Evolutionary conservation across 1,284 basidiomycete genomes (phyloP), one percentile per base, ranked within the genome.

Genomic region (Phlebopus sp.): DNA sequence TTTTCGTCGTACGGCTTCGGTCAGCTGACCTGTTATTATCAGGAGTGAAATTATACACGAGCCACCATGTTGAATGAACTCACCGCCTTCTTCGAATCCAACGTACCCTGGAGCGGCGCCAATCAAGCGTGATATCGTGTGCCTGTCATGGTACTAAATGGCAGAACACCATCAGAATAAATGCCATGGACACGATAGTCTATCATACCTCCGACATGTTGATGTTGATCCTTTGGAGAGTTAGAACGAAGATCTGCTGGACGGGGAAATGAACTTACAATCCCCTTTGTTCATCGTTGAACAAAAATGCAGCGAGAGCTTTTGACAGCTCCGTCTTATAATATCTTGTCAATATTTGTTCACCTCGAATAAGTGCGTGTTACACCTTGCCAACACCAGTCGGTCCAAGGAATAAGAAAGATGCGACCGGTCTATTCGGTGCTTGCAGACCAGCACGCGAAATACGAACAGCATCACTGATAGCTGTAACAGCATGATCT

Each of bases 31-130:
- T 78, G 41, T 17, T 17, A 6, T 38, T 36, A 17, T 27, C 10
- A 41, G n/a, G 35, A 39, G 40, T 45, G 44, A 27, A 42, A 29
- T 25, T 7, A 27, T 37, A 15, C 17, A 29, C 13, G 9, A 8
- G 45, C 4, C n/a, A 47, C 52, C 53, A 25, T n/a, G 17, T 34
- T 14, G 11, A 5, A 34, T 40, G 17, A 9, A 44, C 64, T 45
- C 55, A 67, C 87, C 92, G 8, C 90, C 92, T 68, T 96, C 91
- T 59, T 97, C 92, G 59, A 92, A 92, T 2, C 95, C 96, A 15
- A 98, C 86, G 59, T 95, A 97, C 6, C 94, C 92, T 5, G 92
- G 91, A 0, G 92, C 90, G 0, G 93, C 90, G 51, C 93, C 94
- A 44, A 97, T 91, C 15, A 97, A 72, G 2, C 92, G 79, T 1